Percentiles rank a stretch among this genome's conserved stretches.
phyloP scores from a whole-genome alignment of 139 green algal genomes.

The Tetraselmis chui region DNA sequence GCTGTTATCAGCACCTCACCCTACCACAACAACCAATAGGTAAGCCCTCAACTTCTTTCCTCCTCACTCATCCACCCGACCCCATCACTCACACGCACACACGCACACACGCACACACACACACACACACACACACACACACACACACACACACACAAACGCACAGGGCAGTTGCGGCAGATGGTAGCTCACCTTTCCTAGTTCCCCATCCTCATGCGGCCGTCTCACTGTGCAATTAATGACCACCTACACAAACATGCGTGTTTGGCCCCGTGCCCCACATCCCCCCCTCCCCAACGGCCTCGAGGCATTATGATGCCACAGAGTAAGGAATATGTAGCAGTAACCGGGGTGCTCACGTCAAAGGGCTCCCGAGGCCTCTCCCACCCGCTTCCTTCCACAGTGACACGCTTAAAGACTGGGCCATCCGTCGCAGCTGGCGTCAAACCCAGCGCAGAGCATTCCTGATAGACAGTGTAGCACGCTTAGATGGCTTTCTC shows the following conservation, averaged over 20 bases:
- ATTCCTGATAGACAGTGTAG: neutral
- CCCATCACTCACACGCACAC: too few relatives aligned
- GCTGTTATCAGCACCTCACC: too few relatives aligned
- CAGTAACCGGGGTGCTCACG: constrained; percentile 29
- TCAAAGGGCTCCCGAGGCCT: constrained; percentile 64
- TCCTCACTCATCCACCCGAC: too few relatives aligned
- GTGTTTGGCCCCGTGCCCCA: neutral
- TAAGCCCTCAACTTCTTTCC: too few relatives aligned
- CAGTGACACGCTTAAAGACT: constrained; percentile 42
- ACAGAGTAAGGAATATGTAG: neutral
- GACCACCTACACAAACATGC: constrained; percentile 8
- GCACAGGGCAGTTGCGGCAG: too few relatives aligned
- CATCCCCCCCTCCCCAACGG: neutral
- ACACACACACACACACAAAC: too few relatives aligned
- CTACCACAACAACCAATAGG: too few relatives aligned
- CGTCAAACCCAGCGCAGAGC: neutral
- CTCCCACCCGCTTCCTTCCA: constrained; percentile 61
- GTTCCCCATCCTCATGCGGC: constrained; percentile 15
- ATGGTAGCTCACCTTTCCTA: constrained; percentile 35
- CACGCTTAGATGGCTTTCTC: too few relatives aligned
- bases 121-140: too few relatives aligned
- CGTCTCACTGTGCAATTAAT: constrained; percentile 1
- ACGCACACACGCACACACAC: too few relatives aligned
- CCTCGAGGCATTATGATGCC: constrained; percentile 2
- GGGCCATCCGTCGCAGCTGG: too few relatives aligned